These are phyloP conservation scores for Jacaranda mimosifolia DNA, from an alignment of 257 asterid genomes.

Conservation along the genomic window DNA sequence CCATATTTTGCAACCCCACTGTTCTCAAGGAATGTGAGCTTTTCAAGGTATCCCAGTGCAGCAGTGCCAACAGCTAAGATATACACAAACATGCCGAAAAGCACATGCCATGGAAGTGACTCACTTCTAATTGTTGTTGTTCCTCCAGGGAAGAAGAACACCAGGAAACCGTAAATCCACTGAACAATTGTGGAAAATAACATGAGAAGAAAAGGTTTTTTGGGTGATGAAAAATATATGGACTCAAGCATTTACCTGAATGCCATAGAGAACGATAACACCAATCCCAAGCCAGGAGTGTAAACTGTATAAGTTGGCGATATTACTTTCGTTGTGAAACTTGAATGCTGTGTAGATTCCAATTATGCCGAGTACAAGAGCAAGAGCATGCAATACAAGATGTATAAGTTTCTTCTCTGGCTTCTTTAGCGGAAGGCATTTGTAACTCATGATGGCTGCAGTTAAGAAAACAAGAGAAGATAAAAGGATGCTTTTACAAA, in stretches of 20 bases:
- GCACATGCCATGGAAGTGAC: slow-evolving; percentile 94
- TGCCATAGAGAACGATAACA: slow-evolving; percentile 76
- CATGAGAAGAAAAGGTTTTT: background rate
- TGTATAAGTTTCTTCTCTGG: slow-evolving; percentile 83
- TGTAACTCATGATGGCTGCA: slow-evolving; percentile 94
- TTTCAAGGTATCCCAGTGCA: slow-evolving; percentile 81
- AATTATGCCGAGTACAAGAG: slow-evolving; percentile 83
- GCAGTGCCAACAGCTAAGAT: slow-evolving; percentile 76
- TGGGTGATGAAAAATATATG: background rate
- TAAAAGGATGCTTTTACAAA: background rate
- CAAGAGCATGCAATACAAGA: slow-evolving; percentile 75
- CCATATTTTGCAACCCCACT: slow-evolving; percentile 79
- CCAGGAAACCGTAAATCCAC: slow-evolving; percentile 90
- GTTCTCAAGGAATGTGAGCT: slow-evolving; percentile 86
- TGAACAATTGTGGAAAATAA: slow-evolving; percentile 41
- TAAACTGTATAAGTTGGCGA: slow-evolving; percentile 89
- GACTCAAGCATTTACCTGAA: slow-evolving; percentile 67
- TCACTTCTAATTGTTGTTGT: slow-evolving; percentile 61
- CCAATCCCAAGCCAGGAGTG: slow-evolving; percentile 98
- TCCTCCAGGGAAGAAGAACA: slow-evolving; percentile 97
- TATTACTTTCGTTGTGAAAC: slow-evolving; percentile 82
- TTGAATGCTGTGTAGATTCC: slow-evolving; percentile 91
- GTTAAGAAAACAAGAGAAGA: slow-evolving; percentile 8
- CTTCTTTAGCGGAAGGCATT: slow-evolving; percentile 78
- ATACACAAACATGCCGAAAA: slow-evolving; percentile 71